Percentiles rank a stretch among this genome's conserved stretches.
Evolutionary conservation across 2,329 filamentous ascomycete genomes (phyloP).

Genomic region (Fusarium sp.): DNA sequence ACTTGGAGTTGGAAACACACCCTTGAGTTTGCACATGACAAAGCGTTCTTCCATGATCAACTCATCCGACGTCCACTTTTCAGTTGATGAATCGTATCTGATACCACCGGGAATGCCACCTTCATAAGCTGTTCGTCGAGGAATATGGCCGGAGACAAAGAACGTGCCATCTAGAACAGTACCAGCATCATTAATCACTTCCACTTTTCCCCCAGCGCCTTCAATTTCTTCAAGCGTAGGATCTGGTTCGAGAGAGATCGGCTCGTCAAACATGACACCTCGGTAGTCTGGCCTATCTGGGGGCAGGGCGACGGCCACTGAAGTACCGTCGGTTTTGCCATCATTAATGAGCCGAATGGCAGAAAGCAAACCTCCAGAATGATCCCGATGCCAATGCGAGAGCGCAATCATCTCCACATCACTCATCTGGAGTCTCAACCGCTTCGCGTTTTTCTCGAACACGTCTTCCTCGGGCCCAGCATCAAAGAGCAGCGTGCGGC

Average conservation of each 20-base stretch:
- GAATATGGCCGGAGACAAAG: conserved; percentile 61
- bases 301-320: conserved; percentile 58
- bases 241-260: conserved; percentile 61
- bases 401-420: conserved; percentile 57
- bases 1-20: conserved; percentile 39
- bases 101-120: conserved; percentile 56
- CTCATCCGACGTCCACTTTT: conserved; percentile 58
- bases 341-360: conserved; percentile 57
- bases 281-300: conserved; percentile 55
- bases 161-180: conserved; percentile 59
- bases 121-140: conserved; percentile 59
- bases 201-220: conserved; percentile 41
- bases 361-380: conserved; percentile 59
- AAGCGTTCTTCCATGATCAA: conserved; percentile 61
- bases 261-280: conserved; percentile 41
- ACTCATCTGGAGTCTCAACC: conserved; percentile 29
- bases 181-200: conserved; percentile 51
- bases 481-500: conserved; percentile 52
- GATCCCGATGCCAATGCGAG: conserved; percentile 64
- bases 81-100: conserved; percentile 50
- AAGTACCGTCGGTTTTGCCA: conserved; percentile 41
- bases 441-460: conserved; percentile 58
- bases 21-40: conserved; percentile 60
- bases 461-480: conserved; percentile 59
- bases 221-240: conserved; percentile 58